phyloP scores from a whole-genome alignment of 2,329 filamentous ascomycete genomes.

The Venturia asperata region DNA sequence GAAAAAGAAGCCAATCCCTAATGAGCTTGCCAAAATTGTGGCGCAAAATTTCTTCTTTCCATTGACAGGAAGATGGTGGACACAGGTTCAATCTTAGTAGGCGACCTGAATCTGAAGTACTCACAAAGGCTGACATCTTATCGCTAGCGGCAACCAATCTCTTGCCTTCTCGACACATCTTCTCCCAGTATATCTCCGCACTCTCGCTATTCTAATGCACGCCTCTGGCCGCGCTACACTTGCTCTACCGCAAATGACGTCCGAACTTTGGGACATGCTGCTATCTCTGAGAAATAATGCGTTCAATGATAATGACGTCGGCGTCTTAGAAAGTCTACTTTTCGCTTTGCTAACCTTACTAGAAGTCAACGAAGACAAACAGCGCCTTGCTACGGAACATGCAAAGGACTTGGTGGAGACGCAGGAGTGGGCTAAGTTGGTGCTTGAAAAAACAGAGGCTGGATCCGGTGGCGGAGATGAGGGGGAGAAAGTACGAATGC shows the following conservation, averaged over 20 bases:
- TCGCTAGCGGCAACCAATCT: constrained; percentile 41
- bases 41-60: constrained; percentile 78
- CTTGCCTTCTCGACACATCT: constrained; percentile 69
- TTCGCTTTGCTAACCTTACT: constrained; percentile 73
- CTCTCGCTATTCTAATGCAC: constrained; percentile 73
- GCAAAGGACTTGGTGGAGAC: constrained; percentile 76
- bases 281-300: constrained; percentile 56
- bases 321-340: constrained; percentile 65
- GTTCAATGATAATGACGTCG: constrained; percentile 49
- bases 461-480: constrained; percentile 48
- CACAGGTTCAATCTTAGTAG: constrained; percentile 50
- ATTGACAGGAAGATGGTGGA: constrained; percentile 70
- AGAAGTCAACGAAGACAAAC: constrained; percentile 70
- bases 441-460: constrained; percentile 55
- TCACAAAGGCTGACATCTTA: not conserved
- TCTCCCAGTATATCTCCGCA: constrained; percentile 75
- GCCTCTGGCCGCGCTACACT: constrained; percentile 75
- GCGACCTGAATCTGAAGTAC: constrained; percentile 18
- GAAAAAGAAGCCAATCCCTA: constrained; percentile 57
- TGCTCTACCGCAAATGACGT: constrained; percentile 69
- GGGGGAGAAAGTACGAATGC: constrained; percentile 70
- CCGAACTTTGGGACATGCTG: constrained; percentile 77
- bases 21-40: constrained; percentile 71
- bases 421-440: constrained; percentile 71
- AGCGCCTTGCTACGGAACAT: constrained; percentile 64